Evolutionary conservation across 2,329 filamentous ascomycete species (phyloP), one percentile per base, ranked within the genome.

Genomic region (Trichoderma cornu-damae): DNA sequence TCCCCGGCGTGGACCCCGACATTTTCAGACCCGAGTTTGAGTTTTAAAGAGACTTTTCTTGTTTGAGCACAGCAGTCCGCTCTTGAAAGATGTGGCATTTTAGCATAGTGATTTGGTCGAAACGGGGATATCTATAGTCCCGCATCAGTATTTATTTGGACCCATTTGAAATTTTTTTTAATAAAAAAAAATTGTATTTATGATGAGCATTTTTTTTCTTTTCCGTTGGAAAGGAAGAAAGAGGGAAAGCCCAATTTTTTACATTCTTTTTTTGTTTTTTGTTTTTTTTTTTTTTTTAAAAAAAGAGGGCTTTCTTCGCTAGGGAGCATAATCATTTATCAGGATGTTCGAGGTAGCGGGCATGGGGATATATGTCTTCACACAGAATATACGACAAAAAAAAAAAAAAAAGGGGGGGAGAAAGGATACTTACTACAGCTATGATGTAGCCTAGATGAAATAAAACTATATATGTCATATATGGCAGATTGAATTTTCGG

Each of bases 11-110:
- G 77, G 90, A 97, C 74, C 86, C 96, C 24, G 90, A 94, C 68
- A 78, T 85, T 37, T 96, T 99, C 78, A 84, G 91, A 67, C 84
- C 85, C 58, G 91, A 96, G 66, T 94, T 96, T 79, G 92, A 96
- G 60, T 96, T 96, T 66, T 83, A 72, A 30, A 16, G 66, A 44
- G 22, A 16, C 38, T 49, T 6, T 26, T 48, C 6, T 28, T 37
- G 30, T 28, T 53, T 22, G n/a, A n/a, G n/a, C n/a, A n/a, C n/a
- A 38, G 44, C 16, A 22, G 26, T 35, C 11, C n/a, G 24, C 43
- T 40, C 7, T 26, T 53, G 18, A 30, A 49, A 40, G 37, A 53
- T 54, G 8, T 20, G 28, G 38, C 26, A 47, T 38, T n/a, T 38
- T 47, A 44, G 57, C 57, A 43, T 28, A 59, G 43, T 34, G 28